These are phyloP conservation scores for Colletotrichum destructivum DNA, from an alignment of 2,329 filamentous ascomycete genomes.

Conservation along the genomic window DNA sequence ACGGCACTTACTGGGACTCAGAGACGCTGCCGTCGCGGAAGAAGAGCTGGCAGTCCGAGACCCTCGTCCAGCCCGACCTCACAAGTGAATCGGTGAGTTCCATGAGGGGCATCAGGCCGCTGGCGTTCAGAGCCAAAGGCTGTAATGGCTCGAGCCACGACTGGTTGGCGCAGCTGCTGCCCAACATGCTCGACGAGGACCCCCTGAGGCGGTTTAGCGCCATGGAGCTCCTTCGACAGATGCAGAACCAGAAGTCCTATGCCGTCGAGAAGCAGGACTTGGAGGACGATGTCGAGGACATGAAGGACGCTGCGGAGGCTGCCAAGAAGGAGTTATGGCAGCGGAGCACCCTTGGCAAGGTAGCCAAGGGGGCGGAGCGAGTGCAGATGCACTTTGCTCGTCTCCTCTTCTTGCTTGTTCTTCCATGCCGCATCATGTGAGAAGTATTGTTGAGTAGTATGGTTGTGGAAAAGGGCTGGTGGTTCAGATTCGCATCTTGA, in stretches of 20 bases:
- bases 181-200: constrained; percentile 9
- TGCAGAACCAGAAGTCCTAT: constrained; percentile 4
- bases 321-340: constrained; percentile 1
- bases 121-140: not conserved
- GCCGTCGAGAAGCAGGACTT: not conserved
- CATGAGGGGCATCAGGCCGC: not conserved
- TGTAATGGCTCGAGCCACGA: not conserved
- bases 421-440: not conserved
- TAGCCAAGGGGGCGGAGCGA: not conserved
- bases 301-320: not conserved
- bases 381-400: not conserved
- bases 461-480: not conserved
- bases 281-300: constrained; percentile 3
- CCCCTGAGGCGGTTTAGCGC: constrained; percentile 14
- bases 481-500: not conserved
- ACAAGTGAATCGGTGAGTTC: not conserved
- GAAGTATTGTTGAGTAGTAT: no score
- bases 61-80: constrained; percentile 1
- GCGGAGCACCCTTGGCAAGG: not conserved
- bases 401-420: not conserved
- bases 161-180: not conserved
- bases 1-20: constrained; percentile 5
- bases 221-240: constrained; percentile 5
- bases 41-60: constrained; percentile 7
- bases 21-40: not conserved